Evolutionary conservation across 169 alveolate species (phyloP), one percentile per base, ranked within the genome.

Genomic region (Perkinsus marinus): DNA sequence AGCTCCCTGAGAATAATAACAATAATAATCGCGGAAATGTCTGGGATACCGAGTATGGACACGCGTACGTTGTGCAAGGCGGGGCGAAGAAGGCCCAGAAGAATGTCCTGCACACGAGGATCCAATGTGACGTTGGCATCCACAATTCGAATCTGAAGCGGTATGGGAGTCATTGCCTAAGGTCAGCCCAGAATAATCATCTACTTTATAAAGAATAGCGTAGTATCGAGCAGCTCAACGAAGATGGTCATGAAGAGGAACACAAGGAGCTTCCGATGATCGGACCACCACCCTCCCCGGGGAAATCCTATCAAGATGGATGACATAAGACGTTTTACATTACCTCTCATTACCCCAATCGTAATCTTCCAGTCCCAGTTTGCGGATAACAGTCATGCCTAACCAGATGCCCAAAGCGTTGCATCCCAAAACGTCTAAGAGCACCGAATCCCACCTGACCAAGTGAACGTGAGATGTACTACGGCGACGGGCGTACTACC

Each of bases 371-470:
- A 57, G 79, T 16, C 79, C 79, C 22, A 57, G 22, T 57, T 57
- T 57, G 5, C 79, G 79, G 30, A 57, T 30, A 57, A 57, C 79
- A 13, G 7, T 57, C 90, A 90, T 92, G 68, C 93, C 95, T 91
- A 39, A 38, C 57, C 57, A 96, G 69, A 96, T 95, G 36, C 98
- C 98, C 2, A 96, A 39, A 68, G 94, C 46, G 90, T 96, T 96
- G 94, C 97, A 96, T 39, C 97, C 97, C 90, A 96, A 93, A 19
- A 96, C 91, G 68, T 97, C 98, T 9, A 97, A 91, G 13, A 97
- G 30, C 89, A 89, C 19, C 30, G 90, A 43, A 19, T 39, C 46
- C 90, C 92, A 37, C 90, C 46, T 19, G 90, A 90, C 46, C 9
- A 43, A n/a, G 16, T 26, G n/a, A 19, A 90, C 30, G 5, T 30